These are phyloP conservation scores for Penicillium diatomitis DNA, from an alignment of 495 filamentous ascomycete species.

Conservation along the genomic window DNA sequence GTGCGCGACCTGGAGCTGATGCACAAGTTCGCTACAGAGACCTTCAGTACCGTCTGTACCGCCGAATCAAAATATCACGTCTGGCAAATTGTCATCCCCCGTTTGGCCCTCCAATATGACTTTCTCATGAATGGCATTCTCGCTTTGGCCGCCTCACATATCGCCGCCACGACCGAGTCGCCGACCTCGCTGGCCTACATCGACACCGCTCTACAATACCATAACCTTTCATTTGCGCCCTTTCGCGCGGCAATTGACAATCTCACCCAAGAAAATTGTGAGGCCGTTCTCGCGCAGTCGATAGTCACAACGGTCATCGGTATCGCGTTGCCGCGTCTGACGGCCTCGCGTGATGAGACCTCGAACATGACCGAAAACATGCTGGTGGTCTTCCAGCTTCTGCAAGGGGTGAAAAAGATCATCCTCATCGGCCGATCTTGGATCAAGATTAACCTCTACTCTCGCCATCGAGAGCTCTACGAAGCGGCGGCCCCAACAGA, in stretches of 20 bases:
- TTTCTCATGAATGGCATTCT: conserved; percentile 50
- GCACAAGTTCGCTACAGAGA: conserved; percentile 36
- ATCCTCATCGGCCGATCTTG: conserved; percentile 21
- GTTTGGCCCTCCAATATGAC: conserved; percentile 38
- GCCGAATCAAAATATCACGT: conserved; percentile 16
- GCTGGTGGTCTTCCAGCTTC: conserved; percentile 25
- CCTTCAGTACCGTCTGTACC: conserved; percentile 26
- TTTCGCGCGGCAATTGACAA: conserved; percentile 38
- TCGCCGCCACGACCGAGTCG: conserved; percentile 31
- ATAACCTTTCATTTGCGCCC: conserved; percentile 38
- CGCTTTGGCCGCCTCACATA: conserved; percentile 44
- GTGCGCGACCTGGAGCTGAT: conserved; percentile 31
- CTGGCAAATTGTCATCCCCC: conserved; percentile 37
- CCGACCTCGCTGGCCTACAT: conserved; percentile 34
- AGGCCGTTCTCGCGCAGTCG: conserved; percentile 45
- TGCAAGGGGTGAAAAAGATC: conserved; percentile 31
- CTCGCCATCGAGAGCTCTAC: conserved; percentile 13
- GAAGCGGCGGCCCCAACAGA: neutral
- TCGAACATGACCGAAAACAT: conserved; percentile 31
- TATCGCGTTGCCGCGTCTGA: conserved; percentile 37
- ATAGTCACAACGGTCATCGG: conserved; percentile 40
- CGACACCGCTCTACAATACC: conserved; percentile 41
- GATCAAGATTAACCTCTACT: conserved; percentile 22
- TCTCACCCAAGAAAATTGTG: conserved; percentile 37
- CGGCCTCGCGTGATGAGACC: conserved; percentile 21